These are phyloP conservation scores for Trametes gibbosa DNA, from an alignment of 768 basidiomycete genomes.

Conservation along the genomic window DNA sequence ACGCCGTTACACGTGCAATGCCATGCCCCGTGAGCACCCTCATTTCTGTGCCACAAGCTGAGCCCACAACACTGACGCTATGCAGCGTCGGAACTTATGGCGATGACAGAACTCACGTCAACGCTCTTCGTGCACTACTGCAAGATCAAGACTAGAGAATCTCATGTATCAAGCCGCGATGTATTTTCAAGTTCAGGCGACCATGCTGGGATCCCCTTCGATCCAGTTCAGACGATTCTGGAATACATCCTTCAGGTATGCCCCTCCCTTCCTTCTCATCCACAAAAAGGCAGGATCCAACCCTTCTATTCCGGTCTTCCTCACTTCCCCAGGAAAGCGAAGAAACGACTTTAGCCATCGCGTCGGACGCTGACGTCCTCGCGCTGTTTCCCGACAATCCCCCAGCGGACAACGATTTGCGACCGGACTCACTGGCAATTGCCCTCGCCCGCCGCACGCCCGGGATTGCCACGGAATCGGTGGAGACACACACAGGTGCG, in stretches of 20 bases:
- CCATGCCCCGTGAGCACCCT: too few relatives aligned
- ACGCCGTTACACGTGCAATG: too few relatives aligned
- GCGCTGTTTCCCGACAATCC: neutral
- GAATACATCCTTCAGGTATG: neutral
- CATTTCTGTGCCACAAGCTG: too few relatives aligned
- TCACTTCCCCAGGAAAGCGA: neutral
- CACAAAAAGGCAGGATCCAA: neutral
- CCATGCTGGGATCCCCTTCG: neutral
- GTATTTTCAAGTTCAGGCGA: neutral
- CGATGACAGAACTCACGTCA: too few relatives aligned
- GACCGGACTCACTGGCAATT: neutral
- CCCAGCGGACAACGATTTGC: too few relatives aligned
- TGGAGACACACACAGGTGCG: neutral
- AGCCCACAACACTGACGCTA: too few relatives aligned
- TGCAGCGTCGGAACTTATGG: too few relatives aligned
- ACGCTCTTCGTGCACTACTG: too few relatives aligned
- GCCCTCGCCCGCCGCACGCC: neutral
- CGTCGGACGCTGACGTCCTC: neutral
- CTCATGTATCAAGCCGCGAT: too few relatives aligned
- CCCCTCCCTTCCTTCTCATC: neutral
- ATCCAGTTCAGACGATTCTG: neutral
- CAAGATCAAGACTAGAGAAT: too few relatives aligned
- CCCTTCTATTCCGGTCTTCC: neutral
- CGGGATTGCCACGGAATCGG: neutral
- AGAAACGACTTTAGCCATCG: neutral